Evolutionary conservation across 352 stramenopile genomes (phyloP), one percentile per base, ranked within the genome.

Genomic region (Pythium folliculosum): DNA sequence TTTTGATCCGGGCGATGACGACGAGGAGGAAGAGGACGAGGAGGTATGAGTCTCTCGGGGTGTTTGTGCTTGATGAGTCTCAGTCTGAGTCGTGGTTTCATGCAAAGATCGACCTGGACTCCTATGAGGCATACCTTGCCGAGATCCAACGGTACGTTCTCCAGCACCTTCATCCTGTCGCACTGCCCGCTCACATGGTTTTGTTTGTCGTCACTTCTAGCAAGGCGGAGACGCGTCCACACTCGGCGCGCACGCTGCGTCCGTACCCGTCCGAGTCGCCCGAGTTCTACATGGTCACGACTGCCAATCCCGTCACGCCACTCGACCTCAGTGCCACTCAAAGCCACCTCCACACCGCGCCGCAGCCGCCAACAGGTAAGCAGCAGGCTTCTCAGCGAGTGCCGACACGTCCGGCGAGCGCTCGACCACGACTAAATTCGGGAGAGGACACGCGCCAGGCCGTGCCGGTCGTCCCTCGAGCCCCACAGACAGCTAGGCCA

Each of bases 231-330:
- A 23, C 72, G 60, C 73, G 81, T 13, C 79, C 77, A 23, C 77
- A 73, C 12, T 86, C 77, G 47, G 77, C 76, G 3, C 75, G 76
- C 17, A 40, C 72, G 1, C 6, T 77, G 43, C 77, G 72, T 9
- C 77, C 69, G 27, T 69, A 80, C 43, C 77, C 77, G 23, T 78
- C 65, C 14, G 81, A 90, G 56, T 79, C 79, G 0, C 72, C 79
- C 0, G 70, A 81, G 48, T 86, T 88, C 49, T 88, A 84, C 56
- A 86, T 86, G 79, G 70, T 77, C 9, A 81, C 84, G 47, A 56
- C 67, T 6, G 64, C 71, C 27, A 86, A 84, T 48, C 73, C 75
- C 14, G 59, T 69, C 32, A n/a, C 37, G 23, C 66, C 66, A 13
- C 25, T 65, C 53, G 45, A 68, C 19, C 58, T 53, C 67, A 13